A percentile compares a stretch with the other conserved stretches of the same genome.
Conservation (phyloP, 148 eudicot genomes). For the Rhododendron ovatum region DNA sequence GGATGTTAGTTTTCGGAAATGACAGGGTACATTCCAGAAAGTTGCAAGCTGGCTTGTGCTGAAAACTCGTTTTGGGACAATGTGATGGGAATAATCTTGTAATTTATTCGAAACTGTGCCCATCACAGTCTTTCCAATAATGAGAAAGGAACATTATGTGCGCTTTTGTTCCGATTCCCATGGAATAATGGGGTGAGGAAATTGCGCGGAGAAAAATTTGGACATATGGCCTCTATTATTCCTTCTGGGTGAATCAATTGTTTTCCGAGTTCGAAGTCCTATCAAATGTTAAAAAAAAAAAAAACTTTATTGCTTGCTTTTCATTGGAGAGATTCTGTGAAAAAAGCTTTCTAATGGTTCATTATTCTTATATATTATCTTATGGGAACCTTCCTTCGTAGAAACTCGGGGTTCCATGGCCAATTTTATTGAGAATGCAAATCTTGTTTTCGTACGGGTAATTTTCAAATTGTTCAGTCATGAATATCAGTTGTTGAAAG, state of each 20-base stretch:
- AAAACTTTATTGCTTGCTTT: background rate
- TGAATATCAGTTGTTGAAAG: background rate
- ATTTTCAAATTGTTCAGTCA: background rate
- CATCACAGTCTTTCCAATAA: background rate
- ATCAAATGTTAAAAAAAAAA: background rate
- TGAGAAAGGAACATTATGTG: background rate
- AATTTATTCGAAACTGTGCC: background rate
- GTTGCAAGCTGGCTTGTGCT: conserved; percentile 1
- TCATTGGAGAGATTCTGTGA: background rate
- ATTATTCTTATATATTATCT: background rate
- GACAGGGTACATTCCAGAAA: background rate
- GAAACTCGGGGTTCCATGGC: background rate
- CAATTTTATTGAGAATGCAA: background rate
- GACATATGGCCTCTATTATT: background rate
- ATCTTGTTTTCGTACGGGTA: background rate
- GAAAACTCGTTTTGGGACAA: background rate
- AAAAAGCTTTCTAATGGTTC: background rate
- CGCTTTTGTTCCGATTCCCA: background rate
- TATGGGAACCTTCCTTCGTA: background rate
- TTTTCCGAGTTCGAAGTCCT: background rate
- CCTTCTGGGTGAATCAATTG: background rate
- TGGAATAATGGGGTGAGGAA: background rate
- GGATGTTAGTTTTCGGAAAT: background rate
- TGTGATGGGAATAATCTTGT: background rate
- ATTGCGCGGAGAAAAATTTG: background rate